Evolutionary conservation across 2,329 filamentous ascomycete genomes (phyloP).

Genomic region (Sporothrix humicola): DNA sequence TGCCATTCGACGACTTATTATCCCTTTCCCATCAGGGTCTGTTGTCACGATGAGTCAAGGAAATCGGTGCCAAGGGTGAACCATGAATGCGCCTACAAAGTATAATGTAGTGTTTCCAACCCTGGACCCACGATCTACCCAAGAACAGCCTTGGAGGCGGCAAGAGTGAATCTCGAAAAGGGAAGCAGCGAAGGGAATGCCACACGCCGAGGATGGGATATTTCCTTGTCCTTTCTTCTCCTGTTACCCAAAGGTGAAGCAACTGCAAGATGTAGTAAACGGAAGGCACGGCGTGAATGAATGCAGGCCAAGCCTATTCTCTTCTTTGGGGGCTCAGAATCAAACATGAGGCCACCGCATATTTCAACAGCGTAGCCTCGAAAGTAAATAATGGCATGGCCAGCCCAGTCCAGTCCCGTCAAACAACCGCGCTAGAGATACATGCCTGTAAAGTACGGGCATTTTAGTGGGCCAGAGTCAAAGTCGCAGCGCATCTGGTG

Average conservation of each 20-base stretch:
- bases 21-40: neutral
- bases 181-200: constrained; percentile 15
- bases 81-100: constrained; percentile 5
- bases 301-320: neutral
- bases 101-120: neutral
- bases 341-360: constrained; percentile 8
- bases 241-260: neutral
- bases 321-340: neutral
- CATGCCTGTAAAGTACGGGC: constrained; percentile 35
- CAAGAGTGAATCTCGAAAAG: neutral
- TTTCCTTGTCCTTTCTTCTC: neutral
- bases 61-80: constrained; percentile 16
- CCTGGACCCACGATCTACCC: constrained; percentile 10
- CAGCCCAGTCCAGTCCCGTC: constrained; percentile 14
- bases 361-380: neutral
- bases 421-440: constrained; percentile 20
- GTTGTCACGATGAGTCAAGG: constrained; percentile 23
- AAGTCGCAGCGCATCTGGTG: constrained; percentile 5
- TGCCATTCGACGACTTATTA: neutral
- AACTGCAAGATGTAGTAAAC: neutral
- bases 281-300: constrained; percentile 16
- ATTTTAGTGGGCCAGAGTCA: constrained; percentile 29
- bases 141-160: constrained; percentile 18
- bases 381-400: constrained; percentile 20
- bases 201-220: neutral